Conservation (phyloP, 176 grass and related monocot species). For the Saccharum officinarum region DNA sequence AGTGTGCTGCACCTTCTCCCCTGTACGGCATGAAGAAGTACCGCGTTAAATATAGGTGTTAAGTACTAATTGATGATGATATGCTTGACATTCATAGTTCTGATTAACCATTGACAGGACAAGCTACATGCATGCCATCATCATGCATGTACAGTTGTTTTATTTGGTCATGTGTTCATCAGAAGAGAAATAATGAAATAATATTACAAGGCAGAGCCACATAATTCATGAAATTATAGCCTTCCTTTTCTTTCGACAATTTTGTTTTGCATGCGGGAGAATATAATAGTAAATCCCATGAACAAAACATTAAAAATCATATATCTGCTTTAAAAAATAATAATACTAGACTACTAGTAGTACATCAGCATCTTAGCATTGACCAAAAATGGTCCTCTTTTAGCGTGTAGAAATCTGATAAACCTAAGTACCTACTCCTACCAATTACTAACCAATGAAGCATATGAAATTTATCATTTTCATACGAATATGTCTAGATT, state of each 20-base stretch:
- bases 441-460: not conserved
- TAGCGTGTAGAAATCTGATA: not conserved
- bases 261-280: not conserved
- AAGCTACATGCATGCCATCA: not conserved
- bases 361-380: not conserved
- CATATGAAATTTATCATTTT: no score
- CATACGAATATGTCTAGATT: no score
- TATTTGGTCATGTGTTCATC: not conserved
- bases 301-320: not conserved
- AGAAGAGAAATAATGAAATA: not conserved
- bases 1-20: not conserved
- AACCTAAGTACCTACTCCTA: not conserved
- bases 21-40: slow-evolving; percentile 19
- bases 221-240: slow-evolving; percentile 16
- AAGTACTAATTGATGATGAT: slow-evolving; percentile 21
- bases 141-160: not conserved
- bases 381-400: not conserved
- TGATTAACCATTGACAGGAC: slow-evolving; percentile 23
- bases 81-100: slow-evolving; percentile 17
- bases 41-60: slow-evolving; percentile 1
- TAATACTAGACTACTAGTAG: no score
- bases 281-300: not conserved
- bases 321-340: not conserved
- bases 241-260: not conserved
- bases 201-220: not conserved